Percentiles rank a stretch among this genome's conserved stretches.
These are phyloP conservation scores for Geotrichum citri-aurantii DNA, from an alignment of 1,139 yeast genomes.

Conservation along the genomic window DNA sequence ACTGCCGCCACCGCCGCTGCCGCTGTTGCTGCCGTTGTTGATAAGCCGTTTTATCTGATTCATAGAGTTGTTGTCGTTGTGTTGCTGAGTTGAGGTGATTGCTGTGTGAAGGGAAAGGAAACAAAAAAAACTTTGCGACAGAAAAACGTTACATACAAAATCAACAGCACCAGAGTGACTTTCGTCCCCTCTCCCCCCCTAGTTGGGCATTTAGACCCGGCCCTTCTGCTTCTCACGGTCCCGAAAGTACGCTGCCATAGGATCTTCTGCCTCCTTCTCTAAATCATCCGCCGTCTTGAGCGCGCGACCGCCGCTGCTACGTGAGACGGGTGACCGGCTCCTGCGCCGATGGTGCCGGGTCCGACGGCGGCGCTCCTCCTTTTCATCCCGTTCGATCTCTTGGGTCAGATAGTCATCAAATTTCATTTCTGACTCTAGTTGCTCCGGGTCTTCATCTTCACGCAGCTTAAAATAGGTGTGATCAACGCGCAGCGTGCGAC, in stretches of 20 bases:
- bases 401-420: constrained; percentile 26
- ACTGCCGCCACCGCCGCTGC: neutral
- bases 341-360: neutral
- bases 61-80: neutral
- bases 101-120: neutral
- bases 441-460: constrained; percentile 40
- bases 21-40: neutral
- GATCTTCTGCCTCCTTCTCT: constrained; percentile 15
- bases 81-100: neutral
- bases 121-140: neutral
- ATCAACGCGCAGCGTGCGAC: constrained; percentile 60
- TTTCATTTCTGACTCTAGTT: constrained; percentile 28
- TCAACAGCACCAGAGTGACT: neutral
- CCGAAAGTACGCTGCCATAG: constrained; percentile 14
- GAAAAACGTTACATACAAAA: neutral
- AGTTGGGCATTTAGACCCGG: neutral
- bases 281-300: constrained; percentile 5
- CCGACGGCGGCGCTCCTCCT: neutral
- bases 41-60: neutral
- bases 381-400: constrained; percentile 5
- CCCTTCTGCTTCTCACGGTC: constrained; percentile 1
- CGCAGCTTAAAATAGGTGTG: constrained; percentile 63
- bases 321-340: neutral
- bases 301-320: neutral
- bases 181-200: neutral